Evolutionary conservation across 225 moss, liverwort and hornwort genomes (phyloP), one percentile per base, ranked within the genome.

Genomic region (Lunularia cruciata): DNA sequence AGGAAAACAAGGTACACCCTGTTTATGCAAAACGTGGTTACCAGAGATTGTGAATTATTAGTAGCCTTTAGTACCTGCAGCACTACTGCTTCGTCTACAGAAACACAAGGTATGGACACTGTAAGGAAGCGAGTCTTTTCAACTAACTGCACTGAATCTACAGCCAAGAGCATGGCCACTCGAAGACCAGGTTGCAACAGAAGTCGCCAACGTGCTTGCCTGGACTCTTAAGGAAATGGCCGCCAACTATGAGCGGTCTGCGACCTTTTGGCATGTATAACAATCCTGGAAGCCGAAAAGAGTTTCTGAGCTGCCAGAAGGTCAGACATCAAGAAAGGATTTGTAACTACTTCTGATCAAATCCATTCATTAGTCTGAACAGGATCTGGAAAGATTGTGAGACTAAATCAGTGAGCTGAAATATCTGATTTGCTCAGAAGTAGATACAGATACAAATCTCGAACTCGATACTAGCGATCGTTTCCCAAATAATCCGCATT

Each of bases 171-270:
- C 79, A 83, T 76, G 45, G 83, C 79, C 8, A 60, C 58, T 18
- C 77, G 79, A 48, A 83, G 74, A 46, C 76, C 77, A 46, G 79
- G 79, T 67, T 74, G 73, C 39, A 83, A 32, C 70, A 67, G 79
- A 79, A 68, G 73, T 33, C 56, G 79, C 79, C 65, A 83, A 56
- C 35, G 46, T 73, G 48, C 60, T 56, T 13, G 76, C 71, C 28
- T 79, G 73, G 42, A 47, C 63, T 14, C 40, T 33, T 47, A 83
- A 83, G n/a, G 60, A 74, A n/a, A 37, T 74, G 67, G 14, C 76
- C 56, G 23, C 43, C 71, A 61, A 75, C 63, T 65, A 11, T 68
- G 27, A 83, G 71, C 18, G 66, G 79, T 18, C 73, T 71, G 35
- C 76, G 76, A 39, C 79, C 83, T 58, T 79, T 79, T 47, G 30